Conservation (phyloP, 225 moss, liverwort and hornwort species). For the Pseudoscleropodium purum region DNA sequence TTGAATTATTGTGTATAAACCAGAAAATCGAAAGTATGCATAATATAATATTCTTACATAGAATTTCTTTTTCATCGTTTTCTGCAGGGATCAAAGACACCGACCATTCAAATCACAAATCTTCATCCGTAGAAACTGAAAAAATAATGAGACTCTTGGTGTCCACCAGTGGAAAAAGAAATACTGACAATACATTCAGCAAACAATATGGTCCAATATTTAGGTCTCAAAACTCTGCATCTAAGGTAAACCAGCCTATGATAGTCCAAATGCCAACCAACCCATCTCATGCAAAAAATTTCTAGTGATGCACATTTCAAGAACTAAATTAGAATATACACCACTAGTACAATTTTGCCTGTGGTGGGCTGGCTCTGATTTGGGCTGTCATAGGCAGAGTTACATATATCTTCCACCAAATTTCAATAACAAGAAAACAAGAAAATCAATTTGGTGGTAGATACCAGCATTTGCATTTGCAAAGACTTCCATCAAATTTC, state of each 20-base stretch:
- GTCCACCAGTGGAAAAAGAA: neutral
- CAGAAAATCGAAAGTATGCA: neutral
- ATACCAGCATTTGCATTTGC: neutral
- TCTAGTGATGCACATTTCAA: too few relatives aligned
- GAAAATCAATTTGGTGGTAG: too few relatives aligned
- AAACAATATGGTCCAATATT: neutral
- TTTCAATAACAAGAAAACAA: too few relatives aligned
- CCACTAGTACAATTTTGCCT: too few relatives aligned
- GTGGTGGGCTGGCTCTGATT: too few relatives aligned
- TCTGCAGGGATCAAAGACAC: neutral
- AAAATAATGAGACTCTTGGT: neutral
- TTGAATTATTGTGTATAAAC: neutral
- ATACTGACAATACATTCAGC: neutral
- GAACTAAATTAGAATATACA: too few relatives aligned
- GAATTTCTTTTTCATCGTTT: neutral
- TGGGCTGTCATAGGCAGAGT: too few relatives aligned
- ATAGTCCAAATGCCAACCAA: too few relatives aligned
- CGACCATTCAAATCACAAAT: neutral
- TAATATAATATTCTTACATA: neutral
- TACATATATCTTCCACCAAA: neutral
- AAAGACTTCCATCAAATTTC: neutral
- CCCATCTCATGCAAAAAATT: too few relatives aligned
- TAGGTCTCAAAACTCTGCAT: neutral
- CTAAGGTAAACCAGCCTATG: too few relatives aligned
- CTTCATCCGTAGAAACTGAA: neutral